A percentile compares a stretch with the other conserved stretches of the same genome.
phyloP scores from a whole-genome alignment of 2,329 filamentous ascomycete genomes.

The Cladosporium austrohemisphaericum region DNA sequence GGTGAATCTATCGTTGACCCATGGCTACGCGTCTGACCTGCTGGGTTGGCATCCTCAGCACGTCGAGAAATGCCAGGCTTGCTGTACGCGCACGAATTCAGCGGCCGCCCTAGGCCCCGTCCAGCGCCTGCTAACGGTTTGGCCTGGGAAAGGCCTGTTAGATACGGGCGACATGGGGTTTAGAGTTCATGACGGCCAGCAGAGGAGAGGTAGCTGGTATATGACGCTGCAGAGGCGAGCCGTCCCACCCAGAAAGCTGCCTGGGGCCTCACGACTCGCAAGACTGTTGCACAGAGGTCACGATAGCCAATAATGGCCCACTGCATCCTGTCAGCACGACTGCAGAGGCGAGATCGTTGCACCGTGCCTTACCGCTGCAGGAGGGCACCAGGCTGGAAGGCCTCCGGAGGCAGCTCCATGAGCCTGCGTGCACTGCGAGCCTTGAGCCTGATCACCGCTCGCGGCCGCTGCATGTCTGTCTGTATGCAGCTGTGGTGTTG shows the following conservation, averaged over 20 bases:
- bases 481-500: too few species aligned
- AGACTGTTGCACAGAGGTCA: neutral
- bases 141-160: slow-evolving; percentile 3
- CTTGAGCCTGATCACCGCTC: too few species aligned
- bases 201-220: too few species aligned
- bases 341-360: neutral
- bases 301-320: neutral
- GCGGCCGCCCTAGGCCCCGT: neutral
- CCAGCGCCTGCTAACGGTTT: slow-evolving; percentile 5
- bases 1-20: neutral
- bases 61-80: slow-evolving; percentile 2
- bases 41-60: neutral
- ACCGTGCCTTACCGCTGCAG: neutral
- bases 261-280: slow-evolving; percentile 8
- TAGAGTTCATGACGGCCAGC: slow-evolving; percentile 2
- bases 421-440: too few species aligned
- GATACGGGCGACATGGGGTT: slow-evolving; percentile 3
- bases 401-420: too few species aligned
- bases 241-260: neutral
- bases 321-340: neutral
- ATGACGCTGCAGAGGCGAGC: too few species aligned
- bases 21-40: neutral
- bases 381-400: too few species aligned
- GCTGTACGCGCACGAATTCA: neutral
- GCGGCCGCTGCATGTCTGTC: too few species aligned